Conservation (phyloP, 2,329 filamentous ascomycete species). For the Cercospora zeina region DNA sequence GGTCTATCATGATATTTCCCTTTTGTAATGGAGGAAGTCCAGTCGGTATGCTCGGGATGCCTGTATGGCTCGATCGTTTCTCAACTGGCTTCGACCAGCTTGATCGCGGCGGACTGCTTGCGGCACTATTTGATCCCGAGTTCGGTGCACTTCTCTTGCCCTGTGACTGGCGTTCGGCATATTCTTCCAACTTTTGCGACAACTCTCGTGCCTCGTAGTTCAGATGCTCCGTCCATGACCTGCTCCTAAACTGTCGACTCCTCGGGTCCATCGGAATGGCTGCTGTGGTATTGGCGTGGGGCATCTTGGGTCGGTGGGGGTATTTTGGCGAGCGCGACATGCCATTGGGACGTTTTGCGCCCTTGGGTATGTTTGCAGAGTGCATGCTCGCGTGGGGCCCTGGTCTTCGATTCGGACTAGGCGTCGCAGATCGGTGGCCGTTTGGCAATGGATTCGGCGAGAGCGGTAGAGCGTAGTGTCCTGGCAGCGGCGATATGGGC, state of each 20-base stretch:
- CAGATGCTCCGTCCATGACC: constrained; percentile 74
- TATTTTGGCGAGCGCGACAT: constrained; percentile 37
- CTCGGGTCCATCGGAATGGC: constrained; percentile 34
- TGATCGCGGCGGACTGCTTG: constrained; percentile 44
- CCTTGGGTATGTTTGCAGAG: constrained; percentile 41
- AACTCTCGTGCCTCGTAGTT: constrained; percentile 71
- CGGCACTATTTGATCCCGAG: constrained; percentile 26
- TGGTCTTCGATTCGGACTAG: constrained; percentile 39
- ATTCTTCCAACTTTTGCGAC: constrained; percentile 78
- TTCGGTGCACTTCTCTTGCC: constrained; percentile 50
- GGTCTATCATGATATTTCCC: constrained; percentile 80
- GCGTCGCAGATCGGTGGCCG: constrained; percentile 35
- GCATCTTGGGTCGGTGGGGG: constrained; percentile 33
- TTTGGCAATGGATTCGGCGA: constrained; percentile 22
- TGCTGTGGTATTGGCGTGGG: constrained; percentile 37
- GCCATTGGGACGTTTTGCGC: constrained; percentile 39
- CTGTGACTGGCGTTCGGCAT: constrained; percentile 54
- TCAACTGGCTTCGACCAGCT: constrained; percentile 27
- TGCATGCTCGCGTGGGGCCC: constrained; percentile 35
- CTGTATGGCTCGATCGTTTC: constrained; percentile 40
- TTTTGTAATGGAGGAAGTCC: constrained; percentile 59
- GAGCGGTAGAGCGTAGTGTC: constrained; percentile 38
- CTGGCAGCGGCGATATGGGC: constrained; percentile 66
- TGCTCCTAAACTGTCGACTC: constrained; percentile 48
- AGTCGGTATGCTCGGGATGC: constrained; percentile 50